These are phyloP conservation scores for Aspergillus puulaauensis DNA, from an alignment of 2,329 filamentous ascomycete genomes.

Conservation along the genomic window DNA sequence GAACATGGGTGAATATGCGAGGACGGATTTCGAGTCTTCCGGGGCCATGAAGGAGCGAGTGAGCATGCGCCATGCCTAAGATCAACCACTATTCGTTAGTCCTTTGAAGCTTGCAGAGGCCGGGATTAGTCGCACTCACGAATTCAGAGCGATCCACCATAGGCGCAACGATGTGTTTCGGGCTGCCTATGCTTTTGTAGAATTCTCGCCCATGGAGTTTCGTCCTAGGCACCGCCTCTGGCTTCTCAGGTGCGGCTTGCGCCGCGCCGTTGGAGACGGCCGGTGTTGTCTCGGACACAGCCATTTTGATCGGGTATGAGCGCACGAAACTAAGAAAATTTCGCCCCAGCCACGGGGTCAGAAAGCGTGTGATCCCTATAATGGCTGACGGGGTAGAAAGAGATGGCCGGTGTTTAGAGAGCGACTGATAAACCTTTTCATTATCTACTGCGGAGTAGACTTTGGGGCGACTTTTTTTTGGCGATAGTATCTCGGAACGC, in stretches of 20 bases:
- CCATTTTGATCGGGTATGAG: conserved; percentile 26
- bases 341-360: conserved; percentile 31
- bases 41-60: conserved; percentile 85
- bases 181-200: conserved; percentile 91
- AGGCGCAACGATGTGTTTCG: conserved; percentile 85
- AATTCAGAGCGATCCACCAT: conserved; percentile 99
- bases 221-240: conserved; percentile 19
- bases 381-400: conserved; percentile 15
- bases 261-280: conserved; percentile 18
- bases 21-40: conserved; percentile 62
- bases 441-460: neutral
- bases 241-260: conserved; percentile 20
- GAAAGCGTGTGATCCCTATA: conserved; percentile 30
- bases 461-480: conserved; percentile 21
- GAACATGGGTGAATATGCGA: conserved; percentile 95
- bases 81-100: conserved; percentile 16
- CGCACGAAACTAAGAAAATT: conserved; percentile 11
- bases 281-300: conserved; percentile 20
- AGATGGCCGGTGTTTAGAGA: neutral
- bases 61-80: conserved; percentile 91
- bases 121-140: conserved; percentile 54
- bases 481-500: conserved; percentile 23
- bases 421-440: neutral
- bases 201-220: conserved; percentile 86
- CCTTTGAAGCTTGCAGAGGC: neutral